These are phyloP conservation scores for Mycena vulgaris DNA, from an alignment of 768 basidiomycete genomes.

Conservation along the genomic window DNA sequence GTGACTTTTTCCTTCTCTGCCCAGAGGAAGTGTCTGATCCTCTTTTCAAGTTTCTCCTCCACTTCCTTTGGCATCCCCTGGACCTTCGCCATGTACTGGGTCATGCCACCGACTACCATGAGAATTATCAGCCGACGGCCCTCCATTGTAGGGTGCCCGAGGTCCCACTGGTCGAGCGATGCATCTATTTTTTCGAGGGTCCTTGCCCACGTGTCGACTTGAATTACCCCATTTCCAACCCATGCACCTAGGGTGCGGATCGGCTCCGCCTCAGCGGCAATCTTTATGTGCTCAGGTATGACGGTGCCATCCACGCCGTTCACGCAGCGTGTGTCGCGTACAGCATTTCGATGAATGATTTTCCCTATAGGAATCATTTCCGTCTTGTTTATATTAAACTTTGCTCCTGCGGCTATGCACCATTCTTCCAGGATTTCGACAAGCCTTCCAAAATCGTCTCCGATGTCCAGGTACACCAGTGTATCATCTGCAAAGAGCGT, in stretches of 20 bases:
- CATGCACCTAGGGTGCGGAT: constrained; percentile 10
- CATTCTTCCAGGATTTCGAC: neutral
- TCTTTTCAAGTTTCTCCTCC: constrained; percentile 1
- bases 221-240: constrained; percentile 10
- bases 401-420: neutral
- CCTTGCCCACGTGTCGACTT: constrained; percentile 5
- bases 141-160: constrained; percentile 30
- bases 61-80: constrained; percentile 43
- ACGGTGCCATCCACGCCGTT: constrained; percentile 6
- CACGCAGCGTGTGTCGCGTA: neutral
- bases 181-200: constrained; percentile 26
- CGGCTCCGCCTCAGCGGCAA: constrained; percentile 3
- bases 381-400: constrained; percentile 43
- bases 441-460: constrained; percentile 1
- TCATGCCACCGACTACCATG: constrained; percentile 38
- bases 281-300: neutral
- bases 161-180: constrained; percentile 22
- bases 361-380: constrained; percentile 45
- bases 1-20: constrained; percentile 4
- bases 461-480: constrained; percentile 7
- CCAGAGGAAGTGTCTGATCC: constrained; percentile 14
- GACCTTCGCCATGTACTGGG: constrained; percentile 38
- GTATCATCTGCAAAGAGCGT: constrained; percentile 23
- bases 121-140: constrained; percentile 23
- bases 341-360: neutral